phyloP scores from a whole-genome alignment of 2,329 filamentous ascomycete species.

The Exophiala viscosa region DNA sequence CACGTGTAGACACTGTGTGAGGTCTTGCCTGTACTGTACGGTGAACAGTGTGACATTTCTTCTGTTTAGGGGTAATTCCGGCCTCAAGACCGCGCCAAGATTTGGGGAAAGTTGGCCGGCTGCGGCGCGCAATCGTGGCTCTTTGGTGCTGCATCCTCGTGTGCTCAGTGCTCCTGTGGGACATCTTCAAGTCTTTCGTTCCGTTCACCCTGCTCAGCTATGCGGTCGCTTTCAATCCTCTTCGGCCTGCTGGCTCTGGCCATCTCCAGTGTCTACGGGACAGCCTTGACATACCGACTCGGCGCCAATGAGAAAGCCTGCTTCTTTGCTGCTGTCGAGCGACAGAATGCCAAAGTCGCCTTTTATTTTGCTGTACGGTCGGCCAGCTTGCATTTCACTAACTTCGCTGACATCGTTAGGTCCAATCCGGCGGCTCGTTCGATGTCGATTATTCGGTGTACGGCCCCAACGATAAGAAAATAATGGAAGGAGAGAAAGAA shows the following conservation, averaged over 20 bases:
- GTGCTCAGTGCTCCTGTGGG: background rate
- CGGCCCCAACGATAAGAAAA: constrained; percentile 73
- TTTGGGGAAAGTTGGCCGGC: background rate
- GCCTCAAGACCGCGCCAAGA: background rate
- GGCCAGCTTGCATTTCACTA: background rate
- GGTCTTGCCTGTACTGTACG: background rate
- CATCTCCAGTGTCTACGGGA: constrained; percentile 70
- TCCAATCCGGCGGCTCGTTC: constrained; percentile 97
- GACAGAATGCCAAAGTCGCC: constrained; percentile 80
- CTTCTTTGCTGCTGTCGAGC: constrained; percentile 80
- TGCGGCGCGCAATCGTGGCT: background rate
- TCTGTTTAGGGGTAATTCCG: background rate
- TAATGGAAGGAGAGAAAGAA: constrained; percentile 84
- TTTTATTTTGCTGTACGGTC: constrained; percentile 93
- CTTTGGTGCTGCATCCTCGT: background rate
- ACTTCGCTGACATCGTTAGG: constrained; percentile 50
- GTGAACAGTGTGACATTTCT: background rate
- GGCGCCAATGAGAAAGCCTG: constrained; percentile 89
- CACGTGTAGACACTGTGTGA: background rate
- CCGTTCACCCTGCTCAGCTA: constrained; percentile 34
- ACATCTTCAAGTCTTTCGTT: background rate
- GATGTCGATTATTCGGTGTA: constrained; percentile 91
- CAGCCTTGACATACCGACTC: constrained; percentile 90
- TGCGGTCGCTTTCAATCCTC: constrained; percentile 63
- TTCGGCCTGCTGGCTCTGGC: constrained; percentile 69